Evolutionary conservation across 1,139 yeast species (phyloP).

Genomic region (Yamadazyma triangularis): DNA sequence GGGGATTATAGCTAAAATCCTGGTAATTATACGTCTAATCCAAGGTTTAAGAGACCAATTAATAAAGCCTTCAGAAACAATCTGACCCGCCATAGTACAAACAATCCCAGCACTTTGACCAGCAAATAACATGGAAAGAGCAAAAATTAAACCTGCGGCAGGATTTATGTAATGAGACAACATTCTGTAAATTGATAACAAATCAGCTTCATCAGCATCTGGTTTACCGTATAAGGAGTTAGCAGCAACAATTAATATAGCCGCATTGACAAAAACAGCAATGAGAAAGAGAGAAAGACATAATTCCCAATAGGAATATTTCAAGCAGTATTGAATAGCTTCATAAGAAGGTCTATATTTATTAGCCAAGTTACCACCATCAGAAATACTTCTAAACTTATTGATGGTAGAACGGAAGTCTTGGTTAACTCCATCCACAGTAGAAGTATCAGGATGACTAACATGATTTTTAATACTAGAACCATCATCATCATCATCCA

Average conservation of each 20-base stretch:
- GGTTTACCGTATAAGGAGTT: slow-evolving; percentile 59
- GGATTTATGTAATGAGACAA: slow-evolving; percentile 58
- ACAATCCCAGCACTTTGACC: slow-evolving; percentile 85
- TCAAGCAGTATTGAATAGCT: slow-evolving; percentile 63
- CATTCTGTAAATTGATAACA: slow-evolving; percentile 68
- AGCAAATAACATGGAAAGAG: slow-evolving; percentile 67
- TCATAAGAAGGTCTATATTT: slow-evolving; percentile 60
- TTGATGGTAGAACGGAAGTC: slow-evolving; percentile 21
- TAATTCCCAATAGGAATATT: slow-evolving; percentile 62
- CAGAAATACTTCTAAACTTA: slow-evolving; percentile 32
- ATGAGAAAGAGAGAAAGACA: slow-evolving; percentile 61
- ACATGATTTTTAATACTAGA: slow-evolving; percentile 2
- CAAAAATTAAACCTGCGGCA: slow-evolving; percentile 69
- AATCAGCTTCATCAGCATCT: slow-evolving; percentile 66
- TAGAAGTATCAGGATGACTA: background rate
- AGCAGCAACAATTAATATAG: slow-evolving; percentile 72
- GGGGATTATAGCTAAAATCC: slow-evolving; percentile 70
- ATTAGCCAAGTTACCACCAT: slow-evolving; percentile 26
- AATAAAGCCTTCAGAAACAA: slow-evolving; percentile 78
- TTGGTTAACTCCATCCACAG: slow-evolving; percentile 5
- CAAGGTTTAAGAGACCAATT: slow-evolving; percentile 75
- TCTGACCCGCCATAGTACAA: slow-evolving; percentile 84
- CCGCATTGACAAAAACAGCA: slow-evolving; percentile 71
- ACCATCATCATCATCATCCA: slow-evolving; percentile 8
- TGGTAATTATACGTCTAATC: slow-evolving; percentile 64